Evolutionary conservation across 2,329 filamentous ascomycete species (phyloP).

Genomic region (Fusarium miscanthi): DNA sequence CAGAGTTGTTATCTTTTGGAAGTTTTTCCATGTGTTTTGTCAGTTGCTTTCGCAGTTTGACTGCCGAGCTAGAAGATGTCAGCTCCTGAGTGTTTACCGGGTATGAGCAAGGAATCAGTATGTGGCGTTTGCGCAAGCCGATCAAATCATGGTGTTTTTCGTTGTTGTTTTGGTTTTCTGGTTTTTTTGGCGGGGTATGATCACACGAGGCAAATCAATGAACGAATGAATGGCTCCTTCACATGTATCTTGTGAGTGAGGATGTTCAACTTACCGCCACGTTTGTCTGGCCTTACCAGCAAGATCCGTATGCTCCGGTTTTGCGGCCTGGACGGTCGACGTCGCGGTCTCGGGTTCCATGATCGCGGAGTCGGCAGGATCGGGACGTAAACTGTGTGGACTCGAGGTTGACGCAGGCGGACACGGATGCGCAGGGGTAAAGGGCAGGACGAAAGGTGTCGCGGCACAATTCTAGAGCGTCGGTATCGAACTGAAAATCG

Average conservation of each 20-base stretch:
- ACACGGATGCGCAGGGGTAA: conserved; percentile 16
- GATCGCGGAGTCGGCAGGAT: conserved; percentile 20
- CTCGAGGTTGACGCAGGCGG: conserved; percentile 4
- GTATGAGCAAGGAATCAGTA: neutral
- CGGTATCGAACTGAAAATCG: conserved; percentile 42
- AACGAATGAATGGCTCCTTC: neutral
- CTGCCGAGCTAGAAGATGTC: conserved; percentile 52
- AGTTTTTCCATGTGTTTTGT: conserved; percentile 58
- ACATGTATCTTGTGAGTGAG: neutral
- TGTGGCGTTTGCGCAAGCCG: conserved; percentile 14
- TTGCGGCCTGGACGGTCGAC: conserved; percentile 19
- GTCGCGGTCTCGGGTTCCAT: conserved; percentile 39
- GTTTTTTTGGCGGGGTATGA: conserved; percentile 5
- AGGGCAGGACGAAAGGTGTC: conserved; percentile 28
- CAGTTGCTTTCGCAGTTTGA: conserved; percentile 57
- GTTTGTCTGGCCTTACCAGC: conserved; percentile 50
- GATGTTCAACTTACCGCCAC: conserved; percentile 53
- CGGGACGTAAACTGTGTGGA: conserved; percentile 18
- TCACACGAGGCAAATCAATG: conserved; percentile 2
- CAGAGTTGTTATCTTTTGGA: conserved; percentile 50
- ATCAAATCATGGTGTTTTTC: neutral
- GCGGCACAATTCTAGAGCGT: conserved; percentile 35
- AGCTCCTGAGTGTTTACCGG: conserved; percentile 35
- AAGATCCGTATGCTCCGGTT: conserved; percentile 37
- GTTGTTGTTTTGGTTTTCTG: neutral